A percentile compares a stretch with the other conserved stretches of the same genome.
phyloP scores from a whole-genome alignment of 2,329 filamentous ascomycete species.

The Colletotrichum karsti region DNA sequence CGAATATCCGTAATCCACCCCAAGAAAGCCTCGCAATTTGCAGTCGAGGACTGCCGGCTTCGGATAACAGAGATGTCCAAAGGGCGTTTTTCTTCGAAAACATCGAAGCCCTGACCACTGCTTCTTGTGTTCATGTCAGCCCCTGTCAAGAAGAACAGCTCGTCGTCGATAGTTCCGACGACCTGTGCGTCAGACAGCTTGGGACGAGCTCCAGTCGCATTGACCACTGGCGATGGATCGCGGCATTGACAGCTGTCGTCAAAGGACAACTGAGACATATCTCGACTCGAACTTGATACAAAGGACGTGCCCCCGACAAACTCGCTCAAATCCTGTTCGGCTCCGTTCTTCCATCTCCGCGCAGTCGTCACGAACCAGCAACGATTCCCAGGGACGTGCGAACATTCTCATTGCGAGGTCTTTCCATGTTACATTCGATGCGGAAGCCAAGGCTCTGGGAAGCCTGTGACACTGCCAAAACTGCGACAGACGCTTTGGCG shows the following conservation, averaged over 20 bases:
- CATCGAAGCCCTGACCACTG: not conserved
- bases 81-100: too few species aligned
- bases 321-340: too few species aligned
- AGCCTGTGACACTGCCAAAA: slow-evolving; percentile 1
- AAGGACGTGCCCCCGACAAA: not conserved
- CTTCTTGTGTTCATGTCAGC: not conserved
- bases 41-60: too few species aligned
- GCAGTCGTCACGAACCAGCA: too few species aligned
- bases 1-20: too few species aligned
- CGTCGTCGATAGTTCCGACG: slow-evolving; percentile 2
- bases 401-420: not conserved
- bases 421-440: not conserved
- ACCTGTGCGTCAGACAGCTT: not conserved
- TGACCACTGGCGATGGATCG: slow-evolving; percentile 4
- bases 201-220: not conserved
- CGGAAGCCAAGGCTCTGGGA: not conserved
- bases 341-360: too few species aligned
- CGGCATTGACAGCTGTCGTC: slow-evolving; percentile 10
- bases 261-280: slow-evolving; percentile 8
- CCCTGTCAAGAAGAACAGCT: not conserved
- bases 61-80: too few species aligned
- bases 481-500: not conserved
- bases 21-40: too few species aligned
- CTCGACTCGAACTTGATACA: slow-evolving; percentile 17
- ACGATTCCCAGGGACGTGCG: too few species aligned